Conservation (phyloP, 768 basidiomycete species). For the Suillus ampliporus region DNA sequence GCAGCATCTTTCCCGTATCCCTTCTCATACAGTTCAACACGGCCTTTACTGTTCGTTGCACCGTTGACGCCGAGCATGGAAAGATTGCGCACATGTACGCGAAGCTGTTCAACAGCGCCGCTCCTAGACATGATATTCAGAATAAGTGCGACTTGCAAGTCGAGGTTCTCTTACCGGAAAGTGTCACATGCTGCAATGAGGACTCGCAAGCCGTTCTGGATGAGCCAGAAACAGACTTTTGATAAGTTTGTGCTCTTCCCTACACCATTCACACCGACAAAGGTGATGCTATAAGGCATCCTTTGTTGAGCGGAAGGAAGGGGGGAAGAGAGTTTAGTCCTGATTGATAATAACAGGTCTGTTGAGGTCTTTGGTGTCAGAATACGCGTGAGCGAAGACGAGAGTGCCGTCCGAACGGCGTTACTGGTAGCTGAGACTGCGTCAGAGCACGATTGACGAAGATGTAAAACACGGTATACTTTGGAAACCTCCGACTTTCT, state of each 20-base stretch:
- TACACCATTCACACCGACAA: conserved; percentile 98
- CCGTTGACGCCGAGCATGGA: conserved; percentile 81
- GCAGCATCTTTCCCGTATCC: conserved; percentile 99
- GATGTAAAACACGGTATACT: conserved; percentile 53
- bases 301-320: conserved; percentile 77
- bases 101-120: conserved; percentile 96
- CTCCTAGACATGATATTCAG: conserved; percentile 53
- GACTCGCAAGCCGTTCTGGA: conserved; percentile 92
- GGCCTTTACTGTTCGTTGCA: conserved; percentile 68
- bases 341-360: conserved; percentile 92
- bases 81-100: conserved; percentile 95
- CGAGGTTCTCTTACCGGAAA: conserved; percentile 66
- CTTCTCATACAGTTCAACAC: conserved; percentile 92
- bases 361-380: conserved; percentile 97
- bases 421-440: conserved; percentile 71
- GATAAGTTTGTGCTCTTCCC: conserved; percentile 98
- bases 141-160: background rate
- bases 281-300: conserved; percentile 90
- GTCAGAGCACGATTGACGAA: conserved; percentile 12
- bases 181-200: conserved; percentile 99
- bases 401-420: conserved; percentile 83
- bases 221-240: conserved; percentile 99
- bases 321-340: conserved; percentile 81
- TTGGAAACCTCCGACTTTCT: conserved; percentile 89
- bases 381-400: conserved; percentile 88